Base-by-base conservation (phyloP, 2,329 filamentous ascomycete genomes). In the Ophiocordyceps australis region DNA sequence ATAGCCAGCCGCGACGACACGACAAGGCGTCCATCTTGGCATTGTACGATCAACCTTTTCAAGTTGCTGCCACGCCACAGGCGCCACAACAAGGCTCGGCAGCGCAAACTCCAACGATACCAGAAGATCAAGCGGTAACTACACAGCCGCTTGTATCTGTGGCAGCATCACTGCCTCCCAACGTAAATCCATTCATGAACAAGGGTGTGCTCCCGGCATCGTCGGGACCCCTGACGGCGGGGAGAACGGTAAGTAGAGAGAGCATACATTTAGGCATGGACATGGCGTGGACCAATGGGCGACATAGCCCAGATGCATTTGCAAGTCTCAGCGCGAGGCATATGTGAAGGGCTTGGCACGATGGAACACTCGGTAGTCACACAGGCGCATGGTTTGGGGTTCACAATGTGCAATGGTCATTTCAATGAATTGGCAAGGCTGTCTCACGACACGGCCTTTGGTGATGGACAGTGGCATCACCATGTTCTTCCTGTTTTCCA, bases 231-330 rank as follows among this genome's bases (percentile, higher is more conserved):
- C 62, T 39, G 43, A 40, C 33, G 40, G 40, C 39, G 30, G 35
- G 32, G 32, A 36, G 32, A 27, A 38, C 30, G 32, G 43, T 26
- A 32, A 83, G 75, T 39, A 64, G 76, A 25, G 78, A 83, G 41
- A 83, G 77, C 45, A 67, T 80, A 45, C 67, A 59, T 28, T 60
- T 71, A 35, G 65, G 76, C 21, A 58, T 69, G 46, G 67, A 68
- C 29, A 64, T 72, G 56, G 61, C 65, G 23, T 72, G 66, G 66
- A 59, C 59, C 38, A 74, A 73, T 38, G 78, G 78, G 8, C 57
- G 78, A 22, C 77, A 83, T 41, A 82, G 76, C 38, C 78, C 78
- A 4, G 78, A 85, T 47, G 78, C 78, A 10, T 85, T 83, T 58
- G 70, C 77, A 3, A 78, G 74, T 26, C 54, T 85, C 34, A 81